Evolutionary conservation across 1,284 basidiomycete species (phyloP).

Genomic region (Sanghuangporus baumii): DNA sequence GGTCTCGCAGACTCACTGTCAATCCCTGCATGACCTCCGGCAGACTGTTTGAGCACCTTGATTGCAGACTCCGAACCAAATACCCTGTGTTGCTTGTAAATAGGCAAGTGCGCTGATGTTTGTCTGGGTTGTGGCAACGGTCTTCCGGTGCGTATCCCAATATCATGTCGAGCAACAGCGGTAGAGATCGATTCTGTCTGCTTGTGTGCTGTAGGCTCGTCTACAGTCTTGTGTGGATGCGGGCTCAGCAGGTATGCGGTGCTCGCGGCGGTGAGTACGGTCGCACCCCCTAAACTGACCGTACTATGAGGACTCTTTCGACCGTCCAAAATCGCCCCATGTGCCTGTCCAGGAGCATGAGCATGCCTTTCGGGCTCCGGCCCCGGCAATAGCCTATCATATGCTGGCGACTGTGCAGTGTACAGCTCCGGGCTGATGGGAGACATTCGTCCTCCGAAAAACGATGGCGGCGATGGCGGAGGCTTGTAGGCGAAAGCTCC

Average conservation of each 20-base stretch:
- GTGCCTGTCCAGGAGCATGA: neutral
- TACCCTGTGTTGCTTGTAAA: neutral
- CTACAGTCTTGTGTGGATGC: neutral
- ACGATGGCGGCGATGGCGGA: neutral
- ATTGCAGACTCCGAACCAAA: neutral
- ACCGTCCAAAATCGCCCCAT: neutral
- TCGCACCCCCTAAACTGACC: constrained; percentile 8
- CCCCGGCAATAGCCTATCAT: neutral
- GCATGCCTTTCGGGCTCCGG: neutral
- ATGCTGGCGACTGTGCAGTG: neutral
- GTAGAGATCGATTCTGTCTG: neutral
- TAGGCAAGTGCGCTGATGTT: neutral
- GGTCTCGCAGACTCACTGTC: neutral
- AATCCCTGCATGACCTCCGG: neutral
- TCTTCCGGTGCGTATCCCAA: neutral
- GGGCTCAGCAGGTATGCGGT: constrained; percentile 5
- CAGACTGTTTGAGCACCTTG: neutral
- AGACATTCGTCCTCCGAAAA: neutral
- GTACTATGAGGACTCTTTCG: constrained; percentile 3
- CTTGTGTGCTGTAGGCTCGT: neutral
- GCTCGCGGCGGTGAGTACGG: constrained; percentile 10
- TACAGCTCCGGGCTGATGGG: neutral
- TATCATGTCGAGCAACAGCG: neutral
- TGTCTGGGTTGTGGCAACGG: neutral
- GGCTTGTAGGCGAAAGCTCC: neutral